Percentiles rank a stretch among this genome's conserved stretches.
Evolutionary conservation across 805 yeast genomes (phyloP).

Genomic region (Yamadazyma akitaensis): DNA sequence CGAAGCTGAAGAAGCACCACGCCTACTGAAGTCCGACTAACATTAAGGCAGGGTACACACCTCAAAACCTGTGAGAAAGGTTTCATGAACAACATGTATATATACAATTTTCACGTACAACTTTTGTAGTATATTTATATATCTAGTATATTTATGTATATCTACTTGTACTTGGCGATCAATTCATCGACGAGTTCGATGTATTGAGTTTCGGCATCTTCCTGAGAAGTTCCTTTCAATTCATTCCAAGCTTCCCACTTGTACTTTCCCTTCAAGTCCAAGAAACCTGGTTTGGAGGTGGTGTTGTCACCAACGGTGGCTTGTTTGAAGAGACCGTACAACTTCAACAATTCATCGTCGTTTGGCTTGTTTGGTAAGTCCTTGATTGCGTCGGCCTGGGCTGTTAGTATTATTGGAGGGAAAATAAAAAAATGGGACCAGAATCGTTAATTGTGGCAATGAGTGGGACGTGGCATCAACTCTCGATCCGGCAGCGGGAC

Average conservation of each 20-base stretch:
- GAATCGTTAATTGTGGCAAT: neutral
- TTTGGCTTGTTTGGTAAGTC: constrained; percentile 70
- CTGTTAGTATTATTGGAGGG: constrained; percentile 10
- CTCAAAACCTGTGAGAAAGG: too few species aligned
- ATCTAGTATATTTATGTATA: neutral
- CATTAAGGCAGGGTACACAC: too few species aligned
- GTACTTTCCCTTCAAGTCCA: constrained; percentile 92
- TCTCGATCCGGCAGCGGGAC: too few species aligned
- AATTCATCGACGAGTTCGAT: constrained; percentile 66
- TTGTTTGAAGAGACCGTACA: constrained; percentile 94
- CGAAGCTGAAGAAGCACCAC: too few species aligned
- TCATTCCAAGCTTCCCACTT: constrained; percentile 98
- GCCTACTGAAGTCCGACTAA: too few species aligned
- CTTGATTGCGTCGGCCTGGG: constrained; percentile 79
- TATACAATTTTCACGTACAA: neutral
- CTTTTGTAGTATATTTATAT: neutral
- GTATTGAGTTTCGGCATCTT: constrained; percentile 84
- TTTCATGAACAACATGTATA: too few species aligned
- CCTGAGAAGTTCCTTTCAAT: constrained; percentile 79
- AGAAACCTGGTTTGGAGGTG: constrained; percentile 84
- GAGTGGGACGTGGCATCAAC: neutral
- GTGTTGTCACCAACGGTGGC: constrained; percentile 94
- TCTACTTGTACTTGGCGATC: constrained; percentile 38
- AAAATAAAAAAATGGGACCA: too few species aligned
- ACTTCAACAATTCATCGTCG: constrained; percentile 80